Evolutionary conservation across 805 yeast species (phyloP), one percentile per base, ranked within the genome.

Genomic region (Blastobotrys parvus): DNA sequence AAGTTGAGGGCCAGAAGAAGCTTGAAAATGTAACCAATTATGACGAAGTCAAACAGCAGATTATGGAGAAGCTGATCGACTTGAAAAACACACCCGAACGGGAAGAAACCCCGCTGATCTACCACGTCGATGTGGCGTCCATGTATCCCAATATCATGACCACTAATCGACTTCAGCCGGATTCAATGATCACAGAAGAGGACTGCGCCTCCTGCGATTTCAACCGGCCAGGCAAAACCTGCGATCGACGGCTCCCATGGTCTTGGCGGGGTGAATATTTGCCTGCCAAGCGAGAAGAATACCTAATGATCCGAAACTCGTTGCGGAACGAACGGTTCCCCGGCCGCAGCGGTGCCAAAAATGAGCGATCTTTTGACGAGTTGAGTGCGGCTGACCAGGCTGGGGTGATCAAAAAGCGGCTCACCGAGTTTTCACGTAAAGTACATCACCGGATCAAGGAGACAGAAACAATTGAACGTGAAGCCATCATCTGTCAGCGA

Each of bases 61-160:
- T 94, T 45, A 71, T 70, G 34, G 51, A 57, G 0, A 68, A 70
- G 51, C 67, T 92, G 11, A 45, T 71, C n/a, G 83, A 71, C 2
- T 63, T 92, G 41, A 78, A 75, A 47, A 60, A 68, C 1, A 71
- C 71, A 31, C 89, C 90, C 1, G 69, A 69, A 30, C 70, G 97
- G 52, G 60, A 61, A 10, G 97, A 92, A 55, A 67, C 68, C 8
- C 99, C 99, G 0, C 68, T 85, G 38, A 92, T 92, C 49, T 92
- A 94, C 56, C 99, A 92, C 58, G 95, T 94, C 30, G 99, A 92
- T 68, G 99, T 92, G 40, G 97, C 99, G 0, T 92, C 98, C 1
- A 92, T 92, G 99, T 92, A 92, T 58, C 99, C 99, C 4, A 92
- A 92, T 58, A 92, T 92, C 60, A 92, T 92, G 97, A 87, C 95